phyloP scores from a whole-genome alignment of 2,329 filamentous ascomycete genomes.

The Exophiala mesophila region DNA sequence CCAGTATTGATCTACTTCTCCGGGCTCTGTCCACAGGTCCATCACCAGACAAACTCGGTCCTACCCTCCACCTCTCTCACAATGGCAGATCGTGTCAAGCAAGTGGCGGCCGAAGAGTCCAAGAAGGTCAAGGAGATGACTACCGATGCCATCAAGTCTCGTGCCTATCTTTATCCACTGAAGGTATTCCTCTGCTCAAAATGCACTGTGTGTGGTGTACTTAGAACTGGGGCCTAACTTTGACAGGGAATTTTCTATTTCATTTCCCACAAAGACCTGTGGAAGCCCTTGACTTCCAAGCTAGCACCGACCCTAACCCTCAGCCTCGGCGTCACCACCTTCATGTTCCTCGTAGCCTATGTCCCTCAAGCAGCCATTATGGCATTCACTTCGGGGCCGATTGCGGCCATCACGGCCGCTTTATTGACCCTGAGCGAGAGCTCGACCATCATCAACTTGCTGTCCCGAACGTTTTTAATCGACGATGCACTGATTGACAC shows the following conservation, averaged over 20 bases:
- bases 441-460: conserved; percentile 44
- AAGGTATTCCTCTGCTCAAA: conserved; percentile 45
- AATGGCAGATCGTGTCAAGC: conserved; percentile 47
- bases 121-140: conserved; percentile 60
- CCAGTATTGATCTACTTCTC: too few species aligned
- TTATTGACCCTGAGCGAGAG: conserved; percentile 58
- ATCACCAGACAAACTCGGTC: too few species aligned
- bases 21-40: not conserved
- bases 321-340: conserved; percentile 64
- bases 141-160: conserved; percentile 65
- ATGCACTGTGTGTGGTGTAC: not conserved
- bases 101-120: conserved; percentile 64
- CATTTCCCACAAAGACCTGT: conserved; percentile 52
- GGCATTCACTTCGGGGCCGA: conserved; percentile 74
- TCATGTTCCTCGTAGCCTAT: conserved; percentile 88
- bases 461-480: conserved; percentile 68
- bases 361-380: conserved; percentile 77
- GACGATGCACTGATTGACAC: conserved; percentile 80
- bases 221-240: conserved; percentile 6
- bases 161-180: conserved; percentile 81
- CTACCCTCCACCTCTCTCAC: not conserved
- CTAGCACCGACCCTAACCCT: conserved; percentile 61
- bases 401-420: conserved; percentile 57
- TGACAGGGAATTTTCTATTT: conserved; percentile 58
- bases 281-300: conserved; percentile 55